phyloP scores from a whole-genome alignment of 2,329 filamentous ascomycete species.

The Incumbomyces lentus region DNA sequence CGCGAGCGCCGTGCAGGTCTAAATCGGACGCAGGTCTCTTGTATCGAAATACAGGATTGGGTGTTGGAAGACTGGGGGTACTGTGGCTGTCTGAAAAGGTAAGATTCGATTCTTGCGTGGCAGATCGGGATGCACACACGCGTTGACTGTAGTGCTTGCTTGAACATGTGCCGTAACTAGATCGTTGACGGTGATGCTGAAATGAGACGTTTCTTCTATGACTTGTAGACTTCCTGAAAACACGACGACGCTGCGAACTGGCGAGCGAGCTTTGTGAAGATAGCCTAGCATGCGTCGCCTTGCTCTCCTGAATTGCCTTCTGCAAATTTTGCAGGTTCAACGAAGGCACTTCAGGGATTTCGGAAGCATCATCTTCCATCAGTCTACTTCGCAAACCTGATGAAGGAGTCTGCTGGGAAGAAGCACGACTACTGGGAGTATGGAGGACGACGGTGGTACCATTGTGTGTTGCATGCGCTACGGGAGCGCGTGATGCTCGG shows the following conservation, averaged over 20 bases:
- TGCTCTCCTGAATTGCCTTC: constrained; percentile 13
- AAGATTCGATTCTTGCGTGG: constrained; percentile 2
- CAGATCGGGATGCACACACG: neutral
- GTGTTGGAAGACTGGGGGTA: constrained; percentile 32
- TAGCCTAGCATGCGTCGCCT: constrained; percentile 16
- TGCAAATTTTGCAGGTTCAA: constrained; percentile 16
- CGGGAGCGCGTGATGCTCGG: constrained; percentile 53
- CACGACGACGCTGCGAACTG: constrained; percentile 33
- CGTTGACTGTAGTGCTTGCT: neutral
- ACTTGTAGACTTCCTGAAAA: constrained; percentile 37
- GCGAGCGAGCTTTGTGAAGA: constrained; percentile 39
- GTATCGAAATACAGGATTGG: constrained; percentile 28
- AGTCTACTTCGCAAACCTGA: constrained; percentile 11
- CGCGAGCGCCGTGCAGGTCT: constrained; percentile 33
- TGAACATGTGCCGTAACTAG: constrained; percentile 10
- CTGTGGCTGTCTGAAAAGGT: constrained; percentile 19
- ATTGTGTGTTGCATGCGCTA: constrained; percentile 42
- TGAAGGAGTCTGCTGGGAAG: constrained; percentile 3
- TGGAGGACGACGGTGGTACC: constrained; percentile 62
- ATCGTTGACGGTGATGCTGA: constrained; percentile 40
- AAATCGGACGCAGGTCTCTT: constrained; percentile 23
- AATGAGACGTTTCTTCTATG: constrained; percentile 56
- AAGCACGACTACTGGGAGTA: constrained; percentile 29
- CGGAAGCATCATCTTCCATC: constrained; percentile 6
- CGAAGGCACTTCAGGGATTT: constrained; percentile 6